Percentiles rank a stretch among this genome's conserved stretches.
Conservation (phyloP, 805 yeast genomes). For the Wickerhamomyces rabaulensis region DNA sequence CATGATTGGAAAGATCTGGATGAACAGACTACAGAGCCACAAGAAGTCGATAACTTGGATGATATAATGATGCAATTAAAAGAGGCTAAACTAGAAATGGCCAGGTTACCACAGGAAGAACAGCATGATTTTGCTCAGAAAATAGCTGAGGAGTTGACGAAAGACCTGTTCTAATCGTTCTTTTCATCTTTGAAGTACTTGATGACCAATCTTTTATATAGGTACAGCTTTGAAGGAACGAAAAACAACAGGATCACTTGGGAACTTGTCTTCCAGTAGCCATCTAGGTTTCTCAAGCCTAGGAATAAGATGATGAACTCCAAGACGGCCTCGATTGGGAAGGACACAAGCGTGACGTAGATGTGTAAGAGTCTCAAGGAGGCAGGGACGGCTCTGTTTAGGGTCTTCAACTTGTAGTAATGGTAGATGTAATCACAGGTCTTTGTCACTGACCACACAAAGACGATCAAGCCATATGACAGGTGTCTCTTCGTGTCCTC, state of each 20-base stretch:
- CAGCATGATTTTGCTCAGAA: not conserved
- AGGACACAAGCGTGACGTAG: constrained; percentile 6
- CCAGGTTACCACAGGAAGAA: not conserved
- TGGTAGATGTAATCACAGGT: constrained; percentile 13
- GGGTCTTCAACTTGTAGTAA: constrained; percentile 11
- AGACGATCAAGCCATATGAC: constrained; percentile 10
- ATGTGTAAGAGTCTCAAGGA: constrained; percentile 4
- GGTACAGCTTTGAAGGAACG: constrained; percentile 14
- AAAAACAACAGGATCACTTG: constrained; percentile 11
- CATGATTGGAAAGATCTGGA: not conserved
- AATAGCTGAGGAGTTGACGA: not conserved
- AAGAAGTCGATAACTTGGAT: not conserved
- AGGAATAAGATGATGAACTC: constrained; percentile 19
- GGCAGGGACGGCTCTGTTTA: constrained; percentile 8
- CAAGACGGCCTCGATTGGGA: constrained; percentile 9
- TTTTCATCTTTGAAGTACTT: not conserved
- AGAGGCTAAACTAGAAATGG: not conserved
- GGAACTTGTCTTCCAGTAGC: not conserved
- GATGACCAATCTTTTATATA: constrained; percentile 3
- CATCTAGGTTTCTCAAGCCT: constrained; percentile 10
- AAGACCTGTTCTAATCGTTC: not conserved
- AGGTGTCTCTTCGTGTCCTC: constrained; percentile 11
- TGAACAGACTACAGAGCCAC: not conserved
- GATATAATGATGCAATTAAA: not conserved
- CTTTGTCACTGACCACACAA: constrained; percentile 5